Conservation (phyloP, 1,284 basidiomycete genomes). For the Marasmius tenuissimus region DNA sequence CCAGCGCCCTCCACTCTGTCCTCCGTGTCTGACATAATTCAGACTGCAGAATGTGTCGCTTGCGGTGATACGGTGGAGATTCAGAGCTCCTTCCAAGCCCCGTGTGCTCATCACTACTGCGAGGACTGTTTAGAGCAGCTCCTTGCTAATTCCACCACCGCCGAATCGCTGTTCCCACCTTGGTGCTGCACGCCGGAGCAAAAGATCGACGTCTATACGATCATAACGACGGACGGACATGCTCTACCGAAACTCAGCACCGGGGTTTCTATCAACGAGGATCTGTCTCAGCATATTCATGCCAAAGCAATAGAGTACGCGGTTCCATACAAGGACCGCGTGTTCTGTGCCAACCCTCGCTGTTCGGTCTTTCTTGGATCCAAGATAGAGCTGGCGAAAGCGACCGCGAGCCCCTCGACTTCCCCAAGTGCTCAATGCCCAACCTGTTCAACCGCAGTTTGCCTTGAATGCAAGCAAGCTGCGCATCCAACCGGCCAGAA, state of each 20-base stretch:
- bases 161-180: constrained; percentile 44
- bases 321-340: constrained; percentile 28
- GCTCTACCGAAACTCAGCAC: neutral
- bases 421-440: constrained; percentile 16
- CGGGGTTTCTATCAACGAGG: neutral
- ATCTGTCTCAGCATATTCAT: constrained; percentile 22
- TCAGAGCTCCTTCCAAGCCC: neutral
- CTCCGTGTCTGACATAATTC: neutral
- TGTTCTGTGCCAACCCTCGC: constrained; percentile 37
- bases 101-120: constrained; percentile 29
- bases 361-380: constrained; percentile 45
- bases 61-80: neutral
- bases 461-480: constrained; percentile 34
- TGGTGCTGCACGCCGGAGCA: constrained; percentile 36
- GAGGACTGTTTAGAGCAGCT: constrained; percentile 34
- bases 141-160: constrained; percentile 34
- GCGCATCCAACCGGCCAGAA: constrained; percentile 24
- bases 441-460: constrained; percentile 30
- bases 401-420: too few species aligned
- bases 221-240: neutral
- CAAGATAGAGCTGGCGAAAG: neutral
- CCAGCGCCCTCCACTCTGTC: neutral
- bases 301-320: constrained; percentile 32
- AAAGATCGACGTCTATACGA: neutral
- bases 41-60: neutral